Evolutionary conservation across 2,329 filamentous ascomycete genomes (phyloP), one percentile per base, ranked within the genome.

Genomic region (Xylariaceae sp.): DNA sequence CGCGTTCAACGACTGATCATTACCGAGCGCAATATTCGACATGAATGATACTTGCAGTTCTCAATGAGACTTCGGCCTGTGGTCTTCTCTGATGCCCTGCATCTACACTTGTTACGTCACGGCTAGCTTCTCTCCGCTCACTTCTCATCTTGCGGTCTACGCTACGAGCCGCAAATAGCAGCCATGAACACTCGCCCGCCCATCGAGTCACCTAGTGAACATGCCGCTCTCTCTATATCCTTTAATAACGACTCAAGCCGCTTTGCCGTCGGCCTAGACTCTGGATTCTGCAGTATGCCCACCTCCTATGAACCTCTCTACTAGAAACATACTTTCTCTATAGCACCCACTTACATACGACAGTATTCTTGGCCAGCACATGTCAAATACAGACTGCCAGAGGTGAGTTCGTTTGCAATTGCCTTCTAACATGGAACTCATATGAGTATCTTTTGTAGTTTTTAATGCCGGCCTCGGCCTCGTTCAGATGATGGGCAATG

Each of bases 171-270:
- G 27, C 49, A 44, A 50, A 27, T 39, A 45, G 49, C 44, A 67
- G 77, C 57, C 47, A 99, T 97, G 94, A 94, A 97, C 71, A 95
- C 92, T 36, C 83, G 93, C 54, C 89, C 88, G 46, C 84, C 89
- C 51, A 91, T 97, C 67, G 91, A 96, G 76, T 84, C 85, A 44
- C 85, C 89, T 15, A 81, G 81, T 36, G 84, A 86, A 48, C 87
- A 89, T 4, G 82, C 86, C 56, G 92, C 92, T 9, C 81, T 97
- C 30, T 95, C 91, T 11, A 85, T 88, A 39, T 85, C 89, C 7
- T 96, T 96, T 77, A 97, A 97, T 69, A 81, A 85, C 65, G 90
- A 94, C 70, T 84, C 84, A 61, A 92, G 85, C 64, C 92, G 88
- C 67, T 97, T 97, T 72, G 84, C 91, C 21, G 89, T 95, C 24